Evolutionary conservation across 164 flowering plant species (phyloP), one percentile per base, ranked within the genome.

Genomic region (Liquidambar formosana): DNA sequence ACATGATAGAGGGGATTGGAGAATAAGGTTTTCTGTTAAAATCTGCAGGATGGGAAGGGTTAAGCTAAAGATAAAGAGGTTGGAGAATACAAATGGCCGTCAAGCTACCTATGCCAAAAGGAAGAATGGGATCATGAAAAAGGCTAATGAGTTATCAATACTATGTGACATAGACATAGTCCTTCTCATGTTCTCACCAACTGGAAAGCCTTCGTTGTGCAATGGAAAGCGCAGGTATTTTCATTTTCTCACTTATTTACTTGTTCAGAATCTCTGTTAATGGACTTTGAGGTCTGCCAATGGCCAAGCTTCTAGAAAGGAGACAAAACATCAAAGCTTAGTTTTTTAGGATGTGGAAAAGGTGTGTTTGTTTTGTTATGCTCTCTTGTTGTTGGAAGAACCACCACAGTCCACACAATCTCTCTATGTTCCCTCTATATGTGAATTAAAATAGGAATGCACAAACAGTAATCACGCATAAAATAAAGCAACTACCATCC

Each of bases 161-260:
- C 69, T 77, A 1, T 82, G 85, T 18, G 85, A 79, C 33, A 73
- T 74, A 25, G 83, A 82, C 41, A 77, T 82, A 46, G 18, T 82
- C 60, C 85, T 82, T 57, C 76, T 80, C 69, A 82, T 80, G 83
- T 82, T 82, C 61, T 82, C 85, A 23, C 83, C 85, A 6, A 68
- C 76, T 1, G 83, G 81, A 19, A 82, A 78, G 68, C 81, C 85
- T 28, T 71, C 79, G 0, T 22, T 82, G 23, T 80, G 74, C 66
- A 71, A 63, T 10, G 83, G 83, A 63, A 66, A 70, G 56, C 76
- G 68, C 66, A 74, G 83, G 85, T 80, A 63, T 10, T 49, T 19
- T 21, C 48, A 4, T 23, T 15, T 41, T 21, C 28, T 49, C 33
- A 21, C 4, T 47, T 21, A 38, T 54, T 10, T 54, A 10, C 19